Evolutionary conservation across 1,284 basidiomycete species (phyloP), one percentile per base, ranked within the genome.

Genomic region (Puccinia horiana): DNA sequence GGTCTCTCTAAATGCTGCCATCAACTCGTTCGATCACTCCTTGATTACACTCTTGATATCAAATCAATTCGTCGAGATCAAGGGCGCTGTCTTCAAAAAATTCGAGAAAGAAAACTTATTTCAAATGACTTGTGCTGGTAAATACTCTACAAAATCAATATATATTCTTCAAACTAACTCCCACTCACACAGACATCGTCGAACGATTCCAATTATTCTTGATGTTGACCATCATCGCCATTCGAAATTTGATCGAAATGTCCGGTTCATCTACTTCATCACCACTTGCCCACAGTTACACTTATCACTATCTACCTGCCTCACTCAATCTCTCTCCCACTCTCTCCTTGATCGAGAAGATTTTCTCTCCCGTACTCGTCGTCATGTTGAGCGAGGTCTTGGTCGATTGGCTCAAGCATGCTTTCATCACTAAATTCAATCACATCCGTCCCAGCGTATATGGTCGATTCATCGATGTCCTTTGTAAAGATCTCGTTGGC

Each of bases 61-160:
- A 65, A 99, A 99, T 87, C 97, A 99, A 87, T 99, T 99, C 86
- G 96, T 99, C 70, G 97, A 99, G 88, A 99, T 99, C 88, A 99
- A 99, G 88, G 96, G 96, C 54, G 96, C 89, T 85, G 97, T 99
- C 0, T 99, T 99, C 91, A 99, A 99, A 88, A 98, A 94, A 87
- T 99, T 99, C 85, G 97, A 99, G 87, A 99, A 98, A 87, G 97
- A 99, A 86, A 98, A 94, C 86, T 90, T 99, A n/a, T 98, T 99
- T 86, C 97, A 99, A 87, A 96, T 99, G 84, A 97, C 95, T 81
- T 98, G 95, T 86, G 96, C 95, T 84, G 93, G 94, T 94, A 84
- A 82, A 89, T 47, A 5, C 9, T 23, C 0, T 1, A 40, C 9
- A 20, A 20, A 18, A 49, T 67, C 56, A 35, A 73, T 18, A 40